Evolutionary conservation across 257 asterid species (phyloP).

Genomic region (Henckelia pumila): DNA sequence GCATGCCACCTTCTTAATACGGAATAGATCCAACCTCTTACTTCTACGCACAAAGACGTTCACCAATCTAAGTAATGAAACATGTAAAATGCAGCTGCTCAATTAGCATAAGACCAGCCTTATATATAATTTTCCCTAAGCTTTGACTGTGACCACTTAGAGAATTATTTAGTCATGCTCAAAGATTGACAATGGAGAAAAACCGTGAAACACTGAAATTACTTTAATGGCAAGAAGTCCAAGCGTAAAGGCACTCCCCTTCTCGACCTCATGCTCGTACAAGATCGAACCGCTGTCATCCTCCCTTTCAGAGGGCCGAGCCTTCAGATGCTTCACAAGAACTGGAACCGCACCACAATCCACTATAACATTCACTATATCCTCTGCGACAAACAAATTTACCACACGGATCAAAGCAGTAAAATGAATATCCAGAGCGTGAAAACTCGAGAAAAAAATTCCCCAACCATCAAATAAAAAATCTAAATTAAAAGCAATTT

Average conservation of each 20-base stretch:
- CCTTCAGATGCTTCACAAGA: conserved; percentile 73
- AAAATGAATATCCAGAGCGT: conserved; percentile 23
- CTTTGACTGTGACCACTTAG: background rate
- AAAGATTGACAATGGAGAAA: background rate
- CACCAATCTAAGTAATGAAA: background rate
- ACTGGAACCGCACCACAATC: conserved; percentile 91
- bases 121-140: no score
- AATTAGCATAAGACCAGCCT: no score
- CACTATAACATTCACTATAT: conserved; percentile 74
- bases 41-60: conserved; percentile 5
- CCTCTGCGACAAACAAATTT: conserved; percentile 64
- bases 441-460: background rate
- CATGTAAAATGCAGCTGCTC: background rate
- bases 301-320: conserved; percentile 47
- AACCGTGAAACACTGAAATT: conserved; percentile 20
- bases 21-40: background rate
- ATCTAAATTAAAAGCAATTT: background rate
- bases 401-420: conserved; percentile 28
- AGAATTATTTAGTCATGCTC: background rate
- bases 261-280: conserved; percentile 91
- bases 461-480: conserved; percentile 1
- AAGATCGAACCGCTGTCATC: conserved; percentile 45
- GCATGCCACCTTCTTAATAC: background rate
- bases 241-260: conserved; percentile 95
- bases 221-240: conserved; percentile 96